Percentiles rank a stretch among this genome's conserved stretches.
Conservation (phyloP, 768 basidiomycete genomes). For the Calocera cornea region DNA sequence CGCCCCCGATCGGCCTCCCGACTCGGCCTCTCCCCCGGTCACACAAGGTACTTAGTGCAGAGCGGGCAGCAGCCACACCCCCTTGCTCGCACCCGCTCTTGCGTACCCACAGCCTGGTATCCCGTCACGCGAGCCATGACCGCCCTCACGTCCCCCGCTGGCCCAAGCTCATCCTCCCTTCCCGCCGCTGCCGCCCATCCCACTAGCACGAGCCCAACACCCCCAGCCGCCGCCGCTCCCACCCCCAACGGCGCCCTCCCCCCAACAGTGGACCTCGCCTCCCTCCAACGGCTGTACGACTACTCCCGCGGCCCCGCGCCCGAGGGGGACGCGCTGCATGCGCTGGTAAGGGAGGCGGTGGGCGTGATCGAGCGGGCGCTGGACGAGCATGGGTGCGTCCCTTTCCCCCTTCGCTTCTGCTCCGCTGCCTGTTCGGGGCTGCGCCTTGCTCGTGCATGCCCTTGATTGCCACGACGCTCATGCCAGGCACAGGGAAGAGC, state of each 20-base stretch:
- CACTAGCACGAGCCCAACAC: background rate
- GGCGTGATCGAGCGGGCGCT: slow-evolving; percentile 67
- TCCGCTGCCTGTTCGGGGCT: too few relatives aligned
- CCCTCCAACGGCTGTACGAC: background rate
- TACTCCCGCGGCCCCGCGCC: background rate
- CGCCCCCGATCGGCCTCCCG: too few relatives aligned
- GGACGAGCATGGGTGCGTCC: slow-evolving; percentile 65
- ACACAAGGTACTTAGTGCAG: too few relatives aligned
- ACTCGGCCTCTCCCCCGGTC: too few relatives aligned
- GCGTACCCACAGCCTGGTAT: too few relatives aligned
- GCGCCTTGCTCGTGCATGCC: background rate
- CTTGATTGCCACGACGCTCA: too few relatives aligned
- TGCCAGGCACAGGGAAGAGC: slow-evolving; percentile 54
- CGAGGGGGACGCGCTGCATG: background rate
- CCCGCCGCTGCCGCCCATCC: background rate
- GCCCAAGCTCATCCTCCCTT: too few relatives aligned
- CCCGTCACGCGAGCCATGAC: too few relatives aligned
- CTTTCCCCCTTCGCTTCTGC: background rate
- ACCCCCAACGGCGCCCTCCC: background rate
- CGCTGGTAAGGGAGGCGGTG: slow-evolving; percentile 57
- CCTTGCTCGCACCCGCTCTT: too few relatives aligned
- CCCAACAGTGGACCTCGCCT: background rate
- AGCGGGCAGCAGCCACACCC: too few relatives aligned
- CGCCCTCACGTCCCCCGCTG: too few relatives aligned
- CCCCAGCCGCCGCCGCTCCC: background rate